These are phyloP conservation scores for Holtermanniella nyarrowii DNA, from an alignment of 768 basidiomycete species.

Conservation along the genomic window DNA sequence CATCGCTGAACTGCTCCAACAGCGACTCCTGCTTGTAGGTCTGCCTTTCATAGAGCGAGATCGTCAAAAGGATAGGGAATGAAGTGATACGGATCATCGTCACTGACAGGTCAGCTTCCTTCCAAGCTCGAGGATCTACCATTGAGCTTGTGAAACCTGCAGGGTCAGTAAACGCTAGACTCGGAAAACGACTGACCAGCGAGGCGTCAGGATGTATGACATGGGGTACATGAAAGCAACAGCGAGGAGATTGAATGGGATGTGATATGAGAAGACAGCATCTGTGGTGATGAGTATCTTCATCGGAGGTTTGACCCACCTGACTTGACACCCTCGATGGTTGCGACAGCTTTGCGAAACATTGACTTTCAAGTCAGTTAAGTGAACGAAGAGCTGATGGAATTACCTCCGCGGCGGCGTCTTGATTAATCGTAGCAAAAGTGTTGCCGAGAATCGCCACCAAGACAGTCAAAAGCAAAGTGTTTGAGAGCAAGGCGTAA, in stretches of 20 bases:
- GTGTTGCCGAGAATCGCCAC: conserved; percentile 76
- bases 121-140: no score
- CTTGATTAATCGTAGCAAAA: conserved; percentile 83
- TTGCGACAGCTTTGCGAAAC: conserved; percentile 87
- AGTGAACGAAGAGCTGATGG: conserved; percentile 1
- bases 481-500: conserved; percentile 87
- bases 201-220: conserved; percentile 72
- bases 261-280: conserved; percentile 84
- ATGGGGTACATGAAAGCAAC: conserved; percentile 76
- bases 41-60: conserved; percentile 79
- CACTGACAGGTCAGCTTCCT: conserved; percentile 16
- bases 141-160: conserved; percentile 71
- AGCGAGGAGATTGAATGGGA: conserved; percentile 82
- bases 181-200: conserved; percentile 50
- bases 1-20: conserved; percentile 59
- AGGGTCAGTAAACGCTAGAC: not conserved
- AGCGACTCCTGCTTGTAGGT: conserved; percentile 60
- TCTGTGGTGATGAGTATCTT: conserved; percentile 43
- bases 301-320: conserved; percentile 8
- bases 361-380: conserved; percentile 53
- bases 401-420: conserved; percentile 77
- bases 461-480: conserved; percentile 63
- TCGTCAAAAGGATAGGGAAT: conserved; percentile 68
- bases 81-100: conserved; percentile 48
- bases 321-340: conserved; percentile 68